Evolutionary conservation across 169 alveolate species (phyloP).

Genomic region (Theileria luwenshuni): DNA sequence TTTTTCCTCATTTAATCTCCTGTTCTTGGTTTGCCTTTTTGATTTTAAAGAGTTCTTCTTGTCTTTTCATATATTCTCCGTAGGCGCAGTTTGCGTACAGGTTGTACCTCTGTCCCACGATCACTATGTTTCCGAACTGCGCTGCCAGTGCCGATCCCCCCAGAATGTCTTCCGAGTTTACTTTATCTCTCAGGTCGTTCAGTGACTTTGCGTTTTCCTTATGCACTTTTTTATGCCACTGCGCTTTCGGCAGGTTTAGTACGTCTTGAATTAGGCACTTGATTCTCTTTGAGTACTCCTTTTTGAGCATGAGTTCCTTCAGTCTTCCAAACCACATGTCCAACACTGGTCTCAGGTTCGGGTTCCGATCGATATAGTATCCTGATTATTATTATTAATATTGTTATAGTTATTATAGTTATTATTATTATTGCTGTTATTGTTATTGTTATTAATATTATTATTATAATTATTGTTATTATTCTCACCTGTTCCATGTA

Average conservation of each 20-base stretch:
- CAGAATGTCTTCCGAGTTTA: constrained; percentile 86
- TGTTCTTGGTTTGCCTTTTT: constrained; percentile 28
- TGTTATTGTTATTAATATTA: constrained; percentile 71
- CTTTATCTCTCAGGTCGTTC: constrained; percentile 84
- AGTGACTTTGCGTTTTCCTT: constrained; percentile 89
- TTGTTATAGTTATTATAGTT: neutral
- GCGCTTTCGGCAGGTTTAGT: constrained; percentile 85
- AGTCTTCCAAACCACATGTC: constrained; percentile 91
- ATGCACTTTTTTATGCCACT: constrained; percentile 89
- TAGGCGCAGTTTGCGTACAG: constrained; percentile 81
- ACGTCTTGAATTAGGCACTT: constrained; percentile 89
- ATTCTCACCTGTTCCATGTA: constrained; percentile 79
- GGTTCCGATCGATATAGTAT: constrained; percentile 85
- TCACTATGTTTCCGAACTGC: constrained; percentile 87
- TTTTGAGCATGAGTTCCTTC: constrained; percentile 80
- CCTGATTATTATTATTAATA: constrained; percentile 46
- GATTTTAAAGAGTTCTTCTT: constrained; percentile 65
- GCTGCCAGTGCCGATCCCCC: constrained; percentile 91
- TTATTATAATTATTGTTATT: constrained; percentile 18
- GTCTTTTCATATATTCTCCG: constrained; percentile 78
- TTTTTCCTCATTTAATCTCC: too few species aligned
- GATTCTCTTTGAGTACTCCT: constrained; percentile 83
- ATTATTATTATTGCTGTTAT: constrained; percentile 77
- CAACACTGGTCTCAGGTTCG: constrained; percentile 78
- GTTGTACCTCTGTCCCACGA: constrained; percentile 87